Evolutionary conservation across 495 filamentous ascomycete species (phyloP).

Genomic region (Hypoxylon lenormandii): DNA sequence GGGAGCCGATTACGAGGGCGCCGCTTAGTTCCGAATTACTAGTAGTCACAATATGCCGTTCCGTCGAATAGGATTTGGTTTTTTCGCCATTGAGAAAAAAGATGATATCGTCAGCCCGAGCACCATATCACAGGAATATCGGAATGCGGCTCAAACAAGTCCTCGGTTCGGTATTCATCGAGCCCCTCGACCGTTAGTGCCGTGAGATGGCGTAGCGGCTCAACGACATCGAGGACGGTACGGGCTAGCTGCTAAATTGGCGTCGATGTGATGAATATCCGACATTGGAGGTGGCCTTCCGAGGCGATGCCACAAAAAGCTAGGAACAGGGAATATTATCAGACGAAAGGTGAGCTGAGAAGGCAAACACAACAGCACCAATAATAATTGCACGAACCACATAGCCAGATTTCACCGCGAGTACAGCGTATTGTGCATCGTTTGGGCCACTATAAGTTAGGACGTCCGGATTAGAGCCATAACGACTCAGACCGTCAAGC

Average conservation of each 20-base stretch:
- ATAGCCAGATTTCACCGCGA: constrained; percentile 59
- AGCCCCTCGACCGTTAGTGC: neutral
- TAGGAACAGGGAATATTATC: too few relatives aligned
- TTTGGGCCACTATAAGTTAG: constrained; percentile 60
- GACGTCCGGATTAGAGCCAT: constrained; percentile 2
- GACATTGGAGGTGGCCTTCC: neutral
- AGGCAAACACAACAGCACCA: too few relatives aligned
- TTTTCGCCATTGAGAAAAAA: constrained; percentile 75
- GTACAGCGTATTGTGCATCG: constrained; percentile 59
- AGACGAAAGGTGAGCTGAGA: too few relatives aligned
- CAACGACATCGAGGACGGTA: neutral
- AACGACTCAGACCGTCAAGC: constrained; percentile 31
- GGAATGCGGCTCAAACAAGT: constrained; percentile 67
- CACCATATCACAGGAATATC: constrained; percentile 61
- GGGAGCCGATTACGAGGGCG: constrained; percentile 63
- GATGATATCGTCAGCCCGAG: constrained; percentile 69
- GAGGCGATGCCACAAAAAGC: neutral
- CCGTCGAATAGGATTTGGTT: constrained; percentile 68
- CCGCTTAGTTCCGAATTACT: constrained; percentile 60
- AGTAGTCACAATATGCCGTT: constrained; percentile 59
- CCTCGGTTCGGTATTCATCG: constrained; percentile 65
- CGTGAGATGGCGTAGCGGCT: neutral
- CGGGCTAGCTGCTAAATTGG: neutral
- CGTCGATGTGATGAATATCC: neutral
- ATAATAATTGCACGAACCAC: constrained; percentile 29